Conservation (phyloP, 1,284 basidiomycete species). For the Blastosporella zonata region DNA sequence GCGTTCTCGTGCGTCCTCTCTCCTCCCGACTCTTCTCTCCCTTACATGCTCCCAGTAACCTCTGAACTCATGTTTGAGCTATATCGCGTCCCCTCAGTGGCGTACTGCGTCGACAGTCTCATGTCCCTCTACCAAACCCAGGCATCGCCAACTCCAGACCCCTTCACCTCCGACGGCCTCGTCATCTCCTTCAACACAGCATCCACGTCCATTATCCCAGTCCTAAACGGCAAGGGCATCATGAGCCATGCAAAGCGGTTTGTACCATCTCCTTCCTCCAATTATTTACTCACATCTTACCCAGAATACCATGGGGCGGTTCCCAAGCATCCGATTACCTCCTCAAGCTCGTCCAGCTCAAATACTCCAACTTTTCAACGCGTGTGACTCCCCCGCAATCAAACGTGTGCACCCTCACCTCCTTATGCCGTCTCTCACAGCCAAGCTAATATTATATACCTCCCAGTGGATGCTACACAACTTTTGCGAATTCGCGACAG, state of each 20-base stretch:
- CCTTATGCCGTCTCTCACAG: conserved; percentile 14
- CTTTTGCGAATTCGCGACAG: conserved; percentile 81
- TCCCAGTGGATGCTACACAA: conserved; percentile 91
- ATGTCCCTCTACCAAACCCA: conserved; percentile 81
- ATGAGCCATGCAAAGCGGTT: conserved; percentile 85
- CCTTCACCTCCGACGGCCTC: conserved; percentile 68
- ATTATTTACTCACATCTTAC: neutral
- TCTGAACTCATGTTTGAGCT: conserved; percentile 97
- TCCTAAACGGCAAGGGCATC: conserved; percentile 77
- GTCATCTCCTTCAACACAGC: conserved; percentile 84
- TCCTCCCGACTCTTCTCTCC: conserved; percentile 14
- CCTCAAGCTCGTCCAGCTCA: conserved; percentile 90
- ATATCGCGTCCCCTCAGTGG: conserved; percentile 84
- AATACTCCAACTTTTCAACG: conserved; percentile 87
- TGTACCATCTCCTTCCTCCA: conserved; percentile 16
- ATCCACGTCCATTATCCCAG: conserved; percentile 85
- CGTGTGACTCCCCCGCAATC: conserved; percentile 56
- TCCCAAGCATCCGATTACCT: conserved; percentile 89
- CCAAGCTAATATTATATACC: too few species aligned
- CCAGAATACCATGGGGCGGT: conserved; percentile 91
- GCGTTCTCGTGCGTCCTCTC: conserved; percentile 62
- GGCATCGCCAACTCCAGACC: conserved; percentile 27
- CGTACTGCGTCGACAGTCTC: conserved; percentile 89
- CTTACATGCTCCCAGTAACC: conserved; percentile 56
- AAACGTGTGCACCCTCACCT: conserved; percentile 35